phyloP scores from a whole-genome alignment of 768 basidiomycete species.

The Roridomyces roridus region DNA sequence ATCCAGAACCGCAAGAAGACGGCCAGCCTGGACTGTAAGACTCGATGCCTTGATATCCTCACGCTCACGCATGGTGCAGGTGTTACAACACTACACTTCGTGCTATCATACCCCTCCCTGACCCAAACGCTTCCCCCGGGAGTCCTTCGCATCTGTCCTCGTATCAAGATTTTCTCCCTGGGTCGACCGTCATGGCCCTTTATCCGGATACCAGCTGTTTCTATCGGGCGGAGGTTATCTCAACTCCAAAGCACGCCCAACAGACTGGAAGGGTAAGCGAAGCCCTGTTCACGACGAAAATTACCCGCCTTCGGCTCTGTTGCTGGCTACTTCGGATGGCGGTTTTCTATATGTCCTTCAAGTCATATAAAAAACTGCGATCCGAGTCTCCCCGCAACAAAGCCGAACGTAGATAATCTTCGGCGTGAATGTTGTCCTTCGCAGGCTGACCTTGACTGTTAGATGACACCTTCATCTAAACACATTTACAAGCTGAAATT shows the following conservation, averaged over 20 bases:
- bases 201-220: slow-evolving; percentile 93
- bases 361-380: too few species aligned
- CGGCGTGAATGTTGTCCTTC: neutral
- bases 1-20: slow-evolving; percentile 83
- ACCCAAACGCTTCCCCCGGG: slow-evolving; percentile 62
- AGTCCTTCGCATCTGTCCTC: slow-evolving; percentile 69
- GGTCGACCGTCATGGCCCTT: slow-evolving; percentile 83
- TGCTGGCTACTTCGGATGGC: too few species aligned
- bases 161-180: slow-evolving; percentile 74
- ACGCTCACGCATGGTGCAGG: slow-evolving; percentile 37
- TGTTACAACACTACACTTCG: slow-evolving; percentile 73
- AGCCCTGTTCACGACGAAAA: neutral
- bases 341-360: too few species aligned
- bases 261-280: slow-evolving; percentile 41
- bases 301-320: too few species aligned
- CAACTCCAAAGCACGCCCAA: slow-evolving; percentile 59
- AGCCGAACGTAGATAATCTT: neutral
- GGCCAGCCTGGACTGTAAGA: slow-evolving; percentile 70
- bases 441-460: neutral
- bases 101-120: slow-evolving; percentile 81
- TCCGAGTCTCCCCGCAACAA: too few species aligned
- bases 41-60: neutral
- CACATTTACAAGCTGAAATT: slow-evolving; percentile 81
- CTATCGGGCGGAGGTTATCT: slow-evolving; percentile 84
- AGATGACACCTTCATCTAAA: slow-evolving; percentile 50